Evolutionary conservation across 805 yeast species (phyloP).

Genomic region (Brettanomyces nanus): DNA sequence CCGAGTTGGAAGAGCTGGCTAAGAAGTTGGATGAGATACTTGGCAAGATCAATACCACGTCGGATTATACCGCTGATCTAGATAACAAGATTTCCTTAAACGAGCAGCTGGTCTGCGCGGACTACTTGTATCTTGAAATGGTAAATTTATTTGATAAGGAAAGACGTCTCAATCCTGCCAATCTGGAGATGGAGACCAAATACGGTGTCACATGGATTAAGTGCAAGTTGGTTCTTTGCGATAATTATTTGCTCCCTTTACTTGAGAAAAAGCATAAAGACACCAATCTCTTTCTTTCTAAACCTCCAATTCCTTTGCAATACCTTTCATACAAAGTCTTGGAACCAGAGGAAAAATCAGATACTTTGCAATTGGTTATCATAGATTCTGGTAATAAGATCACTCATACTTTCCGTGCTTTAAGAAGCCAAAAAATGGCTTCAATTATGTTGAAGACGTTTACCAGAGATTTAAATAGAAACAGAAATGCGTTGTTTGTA

Average conservation of each 20-base stretch:
- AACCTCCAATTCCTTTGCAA: slow-evolving; percentile 23
- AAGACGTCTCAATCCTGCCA: slow-evolving; percentile 17
- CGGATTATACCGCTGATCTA: slow-evolving; percentile 24
- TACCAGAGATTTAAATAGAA: slow-evolving; percentile 14
- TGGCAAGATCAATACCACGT: slow-evolving; percentile 18
- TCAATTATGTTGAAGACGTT: slow-evolving; percentile 18
- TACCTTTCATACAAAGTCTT: slow-evolving; percentile 15
- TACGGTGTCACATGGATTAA: slow-evolving; percentile 31
- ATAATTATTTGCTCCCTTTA: slow-evolving; percentile 22
- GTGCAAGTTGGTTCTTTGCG: slow-evolving; percentile 34
- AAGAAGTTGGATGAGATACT: slow-evolving; percentile 14
- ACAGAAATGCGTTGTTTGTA: slow-evolving; percentile 15
- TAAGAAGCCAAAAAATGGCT: slow-evolving; percentile 14
- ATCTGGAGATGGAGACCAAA: slow-evolving; percentile 16
- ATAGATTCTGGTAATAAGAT: slow-evolving; percentile 18
- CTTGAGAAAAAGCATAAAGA: slow-evolving; percentile 13
- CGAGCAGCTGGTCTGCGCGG: slow-evolving; percentile 22
- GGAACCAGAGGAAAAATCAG: not conserved
- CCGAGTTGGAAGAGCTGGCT: slow-evolving; percentile 8
- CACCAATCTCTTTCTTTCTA: slow-evolving; percentile 14
- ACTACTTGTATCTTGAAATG: slow-evolving; percentile 23
- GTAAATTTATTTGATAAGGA: slow-evolving; percentile 23
- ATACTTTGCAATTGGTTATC: slow-evolving; percentile 8
- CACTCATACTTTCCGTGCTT: slow-evolving; percentile 11
- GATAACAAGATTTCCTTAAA: slow-evolving; percentile 24